Conservation (phyloP, 495 filamentous ascomycete species). For the Tricharina praecox region DNA sequence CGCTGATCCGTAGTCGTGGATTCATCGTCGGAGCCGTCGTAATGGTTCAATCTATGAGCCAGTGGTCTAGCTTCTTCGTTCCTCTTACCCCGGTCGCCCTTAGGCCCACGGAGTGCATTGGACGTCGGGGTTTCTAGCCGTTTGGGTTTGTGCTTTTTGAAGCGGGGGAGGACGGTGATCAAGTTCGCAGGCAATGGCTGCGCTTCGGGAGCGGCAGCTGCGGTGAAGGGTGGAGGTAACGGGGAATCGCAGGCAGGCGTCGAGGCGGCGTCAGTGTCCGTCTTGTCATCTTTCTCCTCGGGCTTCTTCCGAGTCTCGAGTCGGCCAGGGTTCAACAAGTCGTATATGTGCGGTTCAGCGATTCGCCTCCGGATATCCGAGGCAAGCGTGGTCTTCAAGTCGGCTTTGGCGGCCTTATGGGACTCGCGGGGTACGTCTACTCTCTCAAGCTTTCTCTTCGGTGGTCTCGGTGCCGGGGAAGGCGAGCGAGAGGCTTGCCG, state of each 20-base stretch:
- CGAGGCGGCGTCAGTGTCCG: background rate
- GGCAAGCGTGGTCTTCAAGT: slow-evolving; percentile 68
- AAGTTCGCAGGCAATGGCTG: no score
- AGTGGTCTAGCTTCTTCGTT: slow-evolving; percentile 22
- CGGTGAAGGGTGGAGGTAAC: background rate
- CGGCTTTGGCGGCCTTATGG: slow-evolving; percentile 64
- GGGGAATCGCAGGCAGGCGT: background rate
- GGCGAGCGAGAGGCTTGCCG: slow-evolving; percentile 23
- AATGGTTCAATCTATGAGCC: slow-evolving; percentile 23
- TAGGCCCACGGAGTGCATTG: slow-evolving; percentile 13
- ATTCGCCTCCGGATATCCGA: slow-evolving; percentile 73
- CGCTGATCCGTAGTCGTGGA: slow-evolving; percentile 24
- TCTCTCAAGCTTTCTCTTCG: slow-evolving; percentile 41
- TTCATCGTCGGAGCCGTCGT: slow-evolving; percentile 25
- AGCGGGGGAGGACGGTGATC: slow-evolving; percentile 21
- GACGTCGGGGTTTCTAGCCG: slow-evolving; percentile 9
- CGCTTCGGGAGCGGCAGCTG: background rate
- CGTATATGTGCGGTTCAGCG: slow-evolving; percentile 60
- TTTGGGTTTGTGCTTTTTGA: slow-evolving; percentile 24
- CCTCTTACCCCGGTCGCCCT: background rate
- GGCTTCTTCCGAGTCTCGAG: slow-evolving; percentile 54
- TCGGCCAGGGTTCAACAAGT: slow-evolving; percentile 74
- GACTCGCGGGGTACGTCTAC: no score
- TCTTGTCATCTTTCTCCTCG: slow-evolving; percentile 36
- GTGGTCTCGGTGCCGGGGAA: slow-evolving; percentile 11